Evolutionary conservation across 257 asterid species (phyloP), one percentile per base, ranked within the genome.

Genomic region (Osmanthus fragrans): DNA sequence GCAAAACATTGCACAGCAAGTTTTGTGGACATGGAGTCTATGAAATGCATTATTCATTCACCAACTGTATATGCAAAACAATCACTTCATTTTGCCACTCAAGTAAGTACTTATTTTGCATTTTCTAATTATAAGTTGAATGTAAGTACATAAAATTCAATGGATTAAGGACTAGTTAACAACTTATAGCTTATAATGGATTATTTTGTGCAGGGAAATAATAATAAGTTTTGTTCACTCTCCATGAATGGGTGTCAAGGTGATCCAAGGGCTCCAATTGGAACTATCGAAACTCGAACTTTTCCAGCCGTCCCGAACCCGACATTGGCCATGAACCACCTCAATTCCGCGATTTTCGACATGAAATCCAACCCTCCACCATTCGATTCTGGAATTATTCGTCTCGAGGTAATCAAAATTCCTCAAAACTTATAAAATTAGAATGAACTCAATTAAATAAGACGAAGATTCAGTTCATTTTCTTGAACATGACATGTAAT

Each of bases 211-310:
- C 77, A 91, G 94, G 85, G 87, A 81, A 80, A 80, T 80, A 83
- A 23, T 58, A 58, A 21, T 66, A 81, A 87, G 19, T 79, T 87
- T 4, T 81, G 89, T 29, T 90, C 92, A 25, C 33, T 88, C 80
- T 80, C 92, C 19, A 84, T 90, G 91, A 91, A 91, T 39, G 97
- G 97, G 0, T 88, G 94, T 58, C 85, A 84, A 16, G 93, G 90
- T 12, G 88, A 87, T 56, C 85, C 94, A 0, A 85, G 87, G 73
- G 83, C 89, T 32, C 97, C 96, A 0, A 34, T 92, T 13, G 97
- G 90, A 73, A 83, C 86, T 4, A 27, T 87, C 21, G 97, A 92
- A 70, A 92, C 98, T 3, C 85, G 86, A 29, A 91, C 91, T 0
- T 83, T 86, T 70, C 90, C 96, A 13, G 72, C 86, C 0, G 92